A percentile compares a stretch with the other conserved stretches of the same genome.
Evolutionary conservation across 257 asterid species (phyloP).

Genomic region (Scutellaria baicalensis): DNA sequence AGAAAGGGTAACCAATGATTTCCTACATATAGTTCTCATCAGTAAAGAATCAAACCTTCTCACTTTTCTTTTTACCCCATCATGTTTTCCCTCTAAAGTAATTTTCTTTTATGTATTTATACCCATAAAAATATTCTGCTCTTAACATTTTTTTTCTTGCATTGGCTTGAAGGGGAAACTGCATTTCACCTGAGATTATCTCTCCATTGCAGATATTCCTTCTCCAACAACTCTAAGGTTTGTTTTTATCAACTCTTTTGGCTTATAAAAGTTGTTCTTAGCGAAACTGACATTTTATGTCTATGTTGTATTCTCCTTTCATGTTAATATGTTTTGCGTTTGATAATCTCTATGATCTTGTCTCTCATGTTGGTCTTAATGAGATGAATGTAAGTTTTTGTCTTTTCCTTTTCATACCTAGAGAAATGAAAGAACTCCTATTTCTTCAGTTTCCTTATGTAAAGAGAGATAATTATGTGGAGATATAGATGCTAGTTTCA

Average conservation of each 20-base stretch:
- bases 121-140: not conserved
- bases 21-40: conserved; percentile 43
- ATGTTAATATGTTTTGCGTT: not conserved
- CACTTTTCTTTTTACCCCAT: conserved; percentile 8
- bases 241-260: not conserved
- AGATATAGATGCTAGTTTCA: not conserved
- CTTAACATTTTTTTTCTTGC: not conserved
- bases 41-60: conserved; percentile 15
- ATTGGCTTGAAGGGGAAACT: conserved; percentile 27
- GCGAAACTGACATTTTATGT: not conserved
- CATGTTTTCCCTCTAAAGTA: conserved; percentile 9
- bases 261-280: not conserved
- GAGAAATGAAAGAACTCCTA: not conserved
- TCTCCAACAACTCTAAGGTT: conserved; percentile 18
- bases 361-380: not conserved
- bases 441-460: not conserved
- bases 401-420: not conserved
- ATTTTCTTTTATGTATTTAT: not conserved
- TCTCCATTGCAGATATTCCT: conserved; percentile 19
- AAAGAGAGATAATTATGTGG: not conserved
- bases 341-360: not conserved
- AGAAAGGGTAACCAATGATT: conserved; percentile 48
- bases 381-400: too few relatives aligned
- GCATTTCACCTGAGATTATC: conserved; percentile 18
- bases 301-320: not conserved